phyloP scores from a whole-genome alignment of 2,329 filamentous ascomycete species.

The Fusarium xylarioides region DNA sequence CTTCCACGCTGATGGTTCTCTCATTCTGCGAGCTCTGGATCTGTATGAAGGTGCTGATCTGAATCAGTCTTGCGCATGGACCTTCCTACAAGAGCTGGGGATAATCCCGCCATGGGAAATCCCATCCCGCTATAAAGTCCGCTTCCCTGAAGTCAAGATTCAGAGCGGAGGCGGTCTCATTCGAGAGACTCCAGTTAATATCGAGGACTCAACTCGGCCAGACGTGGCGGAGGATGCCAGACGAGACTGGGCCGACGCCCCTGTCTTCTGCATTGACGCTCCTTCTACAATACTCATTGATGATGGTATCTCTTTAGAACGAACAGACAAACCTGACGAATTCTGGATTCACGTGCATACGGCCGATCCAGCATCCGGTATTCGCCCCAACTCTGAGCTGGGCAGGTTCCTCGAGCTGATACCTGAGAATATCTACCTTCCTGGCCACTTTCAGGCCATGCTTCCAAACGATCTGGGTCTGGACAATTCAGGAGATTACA shows the following conservation, averaged over 20 bases:
- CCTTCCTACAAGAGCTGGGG: constrained; percentile 80
- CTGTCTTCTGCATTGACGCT: constrained; percentile 78
- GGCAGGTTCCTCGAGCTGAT: constrained; percentile 69
- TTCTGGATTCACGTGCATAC: constrained; percentile 83
- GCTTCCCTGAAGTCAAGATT: constrained; percentile 60
- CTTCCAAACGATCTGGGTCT: constrained; percentile 53
- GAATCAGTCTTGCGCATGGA: constrained; percentile 61
- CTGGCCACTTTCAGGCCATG: constrained; percentile 68
- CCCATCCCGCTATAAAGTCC: constrained; percentile 67
- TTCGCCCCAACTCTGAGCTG: constrained; percentile 66
- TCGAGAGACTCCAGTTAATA: constrained; percentile 45
- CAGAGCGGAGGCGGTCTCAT: constrained; percentile 54
- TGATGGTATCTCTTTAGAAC: constrained; percentile 78
- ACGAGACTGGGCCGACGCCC: constrained; percentile 65
- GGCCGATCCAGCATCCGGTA: constrained; percentile 79
- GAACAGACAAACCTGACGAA: constrained; percentile 59
- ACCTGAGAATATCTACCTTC: constrained; percentile 67
- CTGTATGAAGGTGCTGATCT: constrained; percentile 62
- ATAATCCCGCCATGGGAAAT: constrained; percentile 77
- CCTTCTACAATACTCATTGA: constrained; percentile 75
- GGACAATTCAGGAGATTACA: constrained; percentile 43
- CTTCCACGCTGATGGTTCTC: constrained; percentile 69
- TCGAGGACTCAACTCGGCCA: constrained; percentile 48
- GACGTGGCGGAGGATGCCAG: constrained; percentile 62
- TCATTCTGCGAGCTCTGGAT: constrained; percentile 68